A percentile compares a stretch with the other conserved stretches of the same genome.
These are phyloP conservation scores for Pyrenophora teres DNA, from an alignment of 2,329 filamentous ascomycete species.

Conservation along the genomic window DNA sequence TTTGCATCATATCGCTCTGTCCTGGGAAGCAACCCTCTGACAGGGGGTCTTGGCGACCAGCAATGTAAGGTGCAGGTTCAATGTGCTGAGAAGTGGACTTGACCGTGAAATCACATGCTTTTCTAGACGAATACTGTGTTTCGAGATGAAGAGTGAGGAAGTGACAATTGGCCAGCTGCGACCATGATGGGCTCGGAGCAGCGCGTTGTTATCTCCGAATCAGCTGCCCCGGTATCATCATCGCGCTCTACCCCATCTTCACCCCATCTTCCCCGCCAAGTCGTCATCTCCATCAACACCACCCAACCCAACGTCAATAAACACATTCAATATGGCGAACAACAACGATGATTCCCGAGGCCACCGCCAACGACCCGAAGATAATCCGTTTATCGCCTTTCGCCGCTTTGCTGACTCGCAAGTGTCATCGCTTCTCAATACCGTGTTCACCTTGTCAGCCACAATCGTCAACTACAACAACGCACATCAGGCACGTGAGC, in stretches of 20 bases:
- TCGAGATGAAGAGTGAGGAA: constrained; percentile 1
- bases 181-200: constrained; percentile 8
- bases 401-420: constrained; percentile 65
- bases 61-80: background rate
- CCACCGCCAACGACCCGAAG: constrained; percentile 25
- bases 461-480: constrained; percentile 40
- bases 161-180: constrained; percentile 10
- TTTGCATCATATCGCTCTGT: too few species aligned
- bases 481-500: constrained; percentile 35
- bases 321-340: constrained; percentile 26
- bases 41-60: too few species aligned
- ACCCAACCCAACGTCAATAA: constrained; percentile 5
- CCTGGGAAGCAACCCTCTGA: too few species aligned
- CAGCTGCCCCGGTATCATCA: constrained; percentile 18
- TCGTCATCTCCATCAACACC: background rate
- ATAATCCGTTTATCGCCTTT: constrained; percentile 64
- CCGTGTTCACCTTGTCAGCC: constrained; percentile 52
- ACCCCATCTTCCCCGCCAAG: constrained; percentile 3
- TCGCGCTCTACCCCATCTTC: constrained; percentile 7
- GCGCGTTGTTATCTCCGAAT: constrained; percentile 16
- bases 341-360: constrained; percentile 26
- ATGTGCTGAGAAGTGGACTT: background rate
- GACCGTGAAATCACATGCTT: background rate
- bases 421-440: constrained; percentile 59
- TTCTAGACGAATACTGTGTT: constrained; percentile 1